Evolutionary conservation across 1,139 yeast genomes (phyloP).

Genomic region (Debaryomyces sp.): DNA sequence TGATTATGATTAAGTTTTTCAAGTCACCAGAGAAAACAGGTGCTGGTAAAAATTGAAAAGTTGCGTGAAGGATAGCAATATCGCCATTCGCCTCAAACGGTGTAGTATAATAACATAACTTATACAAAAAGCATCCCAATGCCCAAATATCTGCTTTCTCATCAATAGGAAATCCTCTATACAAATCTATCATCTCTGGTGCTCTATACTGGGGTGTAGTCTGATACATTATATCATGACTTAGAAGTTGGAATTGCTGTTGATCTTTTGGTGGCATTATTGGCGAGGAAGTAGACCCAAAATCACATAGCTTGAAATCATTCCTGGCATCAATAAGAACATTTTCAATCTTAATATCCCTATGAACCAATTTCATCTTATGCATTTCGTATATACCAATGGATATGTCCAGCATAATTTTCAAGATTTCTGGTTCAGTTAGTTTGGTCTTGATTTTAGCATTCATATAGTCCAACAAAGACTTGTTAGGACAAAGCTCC

Average conservation of each 20-base stretch:
- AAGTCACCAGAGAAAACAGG: slow-evolving; percentile 64
- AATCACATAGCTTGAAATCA: slow-evolving; percentile 71
- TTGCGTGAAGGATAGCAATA: slow-evolving; percentile 68
- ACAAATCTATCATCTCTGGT: slow-evolving; percentile 81
- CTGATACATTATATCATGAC: slow-evolving; percentile 69
- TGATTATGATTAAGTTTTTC: slow-evolving; percentile 74
- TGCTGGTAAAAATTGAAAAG: slow-evolving; percentile 57
- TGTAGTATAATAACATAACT: slow-evolving; percentile 76
- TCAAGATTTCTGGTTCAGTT: slow-evolving; percentile 61
- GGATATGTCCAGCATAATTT: slow-evolving; percentile 66
- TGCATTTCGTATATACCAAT: slow-evolving; percentile 78
- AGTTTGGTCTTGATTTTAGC: slow-evolving; percentile 65
- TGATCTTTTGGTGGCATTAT: slow-evolving; percentile 66
- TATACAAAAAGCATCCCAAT: slow-evolving; percentile 74
- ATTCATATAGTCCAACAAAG: slow-evolving; percentile 76
- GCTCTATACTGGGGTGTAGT: slow-evolving; percentile 84
- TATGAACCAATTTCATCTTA: slow-evolving; percentile 59
- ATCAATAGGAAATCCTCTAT: slow-evolving; percentile 67
- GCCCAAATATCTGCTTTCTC: slow-evolving; percentile 87
- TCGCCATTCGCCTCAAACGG: slow-evolving; percentile 81
- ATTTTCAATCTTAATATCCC: slow-evolving; percentile 81
- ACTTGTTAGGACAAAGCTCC: slow-evolving; percentile 77
- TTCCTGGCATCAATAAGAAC: slow-evolving; percentile 62
- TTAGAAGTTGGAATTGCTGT: slow-evolving; percentile 60
- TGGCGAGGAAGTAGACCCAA: slow-evolving; percentile 69